Percentiles rank a stretch among this genome's conserved stretches.
phyloP scores from a whole-genome alignment of 331 rosid genomes.

The Rosa hybrid region DNA sequence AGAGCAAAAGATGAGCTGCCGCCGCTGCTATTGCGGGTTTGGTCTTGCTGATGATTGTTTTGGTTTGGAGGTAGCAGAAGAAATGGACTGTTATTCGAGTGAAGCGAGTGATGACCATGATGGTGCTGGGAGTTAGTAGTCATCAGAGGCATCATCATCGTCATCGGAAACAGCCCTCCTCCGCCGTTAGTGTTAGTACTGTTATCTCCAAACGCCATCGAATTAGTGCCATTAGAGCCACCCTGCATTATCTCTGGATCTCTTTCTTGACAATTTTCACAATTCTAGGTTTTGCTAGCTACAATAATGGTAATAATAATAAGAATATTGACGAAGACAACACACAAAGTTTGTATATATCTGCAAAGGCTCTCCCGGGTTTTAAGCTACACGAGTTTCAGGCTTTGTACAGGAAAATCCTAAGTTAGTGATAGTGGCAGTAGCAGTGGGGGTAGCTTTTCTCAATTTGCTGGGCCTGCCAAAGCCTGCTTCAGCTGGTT shows the following conservation, averaged over 20 bases:
- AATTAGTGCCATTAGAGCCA: slow-evolving; percentile 39
- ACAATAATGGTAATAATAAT: not conserved
- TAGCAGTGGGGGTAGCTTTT: slow-evolving; percentile 31
- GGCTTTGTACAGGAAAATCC: slow-evolving; percentile 66
- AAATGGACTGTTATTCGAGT: slow-evolving; percentile 13
- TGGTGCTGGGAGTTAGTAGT: slow-evolving; percentile 43
- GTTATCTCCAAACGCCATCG: slow-evolving; percentile 67
- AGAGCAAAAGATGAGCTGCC: slow-evolving; percentile 36
- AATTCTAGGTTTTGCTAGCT: not conserved
- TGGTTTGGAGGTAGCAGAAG: slow-evolving; percentile 13
- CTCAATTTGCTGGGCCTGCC: slow-evolving; percentile 38
- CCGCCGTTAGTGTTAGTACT: slow-evolving; percentile 28
- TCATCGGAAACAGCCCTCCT: slow-evolving; percentile 51
- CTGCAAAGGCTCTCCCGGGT: slow-evolving; percentile 69
- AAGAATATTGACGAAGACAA: not conserved
- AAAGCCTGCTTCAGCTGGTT: slow-evolving; percentile 38
- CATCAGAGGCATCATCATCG: slow-evolving; percentile 79
- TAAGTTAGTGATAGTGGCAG: slow-evolving; percentile 30
- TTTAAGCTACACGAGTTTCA: slow-evolving; percentile 63
- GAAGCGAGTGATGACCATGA: slow-evolving; percentile 34
- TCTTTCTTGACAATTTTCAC: slow-evolving; percentile 22
- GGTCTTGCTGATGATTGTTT: slow-evolving; percentile 4
- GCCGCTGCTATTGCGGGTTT: slow-evolving; percentile 10
- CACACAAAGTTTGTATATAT: slow-evolving; percentile 1
- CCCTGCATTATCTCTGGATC: slow-evolving; percentile 44